Evolutionary conservation across 371 early-diverging fungal genomes (phyloP), one percentile per base, ranked within the genome.

Genomic region (Apophysomyces trapeziformis): DNA sequence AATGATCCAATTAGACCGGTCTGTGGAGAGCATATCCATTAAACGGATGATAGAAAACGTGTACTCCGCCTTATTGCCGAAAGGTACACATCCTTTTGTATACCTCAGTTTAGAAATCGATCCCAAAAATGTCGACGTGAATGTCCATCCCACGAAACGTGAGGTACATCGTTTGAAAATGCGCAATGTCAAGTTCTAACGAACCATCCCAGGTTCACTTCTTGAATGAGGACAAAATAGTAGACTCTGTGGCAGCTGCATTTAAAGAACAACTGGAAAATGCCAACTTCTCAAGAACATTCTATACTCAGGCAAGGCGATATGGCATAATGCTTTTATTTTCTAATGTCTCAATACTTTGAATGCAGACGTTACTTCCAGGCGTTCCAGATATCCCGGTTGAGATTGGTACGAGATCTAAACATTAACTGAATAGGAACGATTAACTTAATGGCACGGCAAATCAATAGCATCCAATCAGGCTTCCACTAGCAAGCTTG

Each of bases 141-240:
- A 99, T 76, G 95, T 99, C 0, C 99, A 99, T 79, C 99, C 99
- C 0, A 95, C 98, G 41, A 99, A 99, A 69, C 85, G 88, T 21
- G 95, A 96, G 85, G 92, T 83, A 65, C 67, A 38, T 5, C 11
- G 13, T 26, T 26, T 26, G 2, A 26, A 26, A 26, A 26, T 26
- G 32, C 32, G 2, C 32, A 26, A 26, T 26, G 32, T 2, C 32
- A 0, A 26, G 32, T 26, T 26, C 32, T 26, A 26, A 26, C 32
- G 32, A 26, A 26, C 32, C 32, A 26, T 26, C 32, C 1, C 68
- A 89, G 87, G 96, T 99, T 11, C 90, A 93, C 61, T 93, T 99
- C 62, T 73, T 95, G 64, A 82, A 97, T 68, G 95, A 97, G 71
- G 96, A 98, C n/a, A 69, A 79, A 14, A 86, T 99, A 14, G 79